These are phyloP conservation scores for Begonia fuchsioides DNA, from an alignment of 306 rosid genomes.

Conservation along the genomic window DNA sequence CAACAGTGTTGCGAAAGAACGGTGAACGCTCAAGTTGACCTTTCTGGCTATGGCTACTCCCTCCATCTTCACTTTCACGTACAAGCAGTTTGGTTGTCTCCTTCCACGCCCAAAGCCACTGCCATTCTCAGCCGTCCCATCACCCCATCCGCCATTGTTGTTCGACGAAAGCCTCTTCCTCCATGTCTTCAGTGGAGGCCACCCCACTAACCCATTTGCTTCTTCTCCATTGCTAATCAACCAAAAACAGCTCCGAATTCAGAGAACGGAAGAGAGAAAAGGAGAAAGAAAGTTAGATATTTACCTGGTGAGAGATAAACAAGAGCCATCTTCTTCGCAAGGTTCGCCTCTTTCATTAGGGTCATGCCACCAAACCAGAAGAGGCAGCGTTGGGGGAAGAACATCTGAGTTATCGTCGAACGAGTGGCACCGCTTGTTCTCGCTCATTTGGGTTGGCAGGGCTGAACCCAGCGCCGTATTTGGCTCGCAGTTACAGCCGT, in stretches of 20 bases:
- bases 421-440: neutral
- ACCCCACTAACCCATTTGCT: constrained; percentile 36
- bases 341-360: constrained; percentile 20
- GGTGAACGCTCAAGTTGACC: constrained; percentile 38
- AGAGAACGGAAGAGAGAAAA: neutral
- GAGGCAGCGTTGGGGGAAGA: constrained; percentile 42
- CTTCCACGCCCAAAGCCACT: constrained; percentile 2
- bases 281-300: constrained; percentile 11
- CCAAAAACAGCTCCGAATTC: neutral
- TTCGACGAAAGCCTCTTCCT: constrained; percentile 30
- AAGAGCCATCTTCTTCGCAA: neutral
- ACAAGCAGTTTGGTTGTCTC: constrained; percentile 14
- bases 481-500: constrained; percentile 5
- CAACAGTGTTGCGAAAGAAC: constrained; percentile 32
- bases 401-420: no score
- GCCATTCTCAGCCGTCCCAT: constrained; percentile 11
- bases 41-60: constrained; percentile 76
- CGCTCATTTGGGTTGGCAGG: constrained; percentile 6
- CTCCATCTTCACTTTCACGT: constrained; percentile 88
- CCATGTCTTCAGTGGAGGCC: constrained; percentile 63
- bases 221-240: constrained; percentile 21
- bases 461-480: neutral
- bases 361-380: constrained; percentile 36
- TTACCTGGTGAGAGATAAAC: no score
- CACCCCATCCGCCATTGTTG: constrained; percentile 4